A percentile compares a stretch with the other conserved stretches of the same genome.
Conservation (phyloP, 768 basidiomycete genomes). For the Mycena capillaripes region DNA sequence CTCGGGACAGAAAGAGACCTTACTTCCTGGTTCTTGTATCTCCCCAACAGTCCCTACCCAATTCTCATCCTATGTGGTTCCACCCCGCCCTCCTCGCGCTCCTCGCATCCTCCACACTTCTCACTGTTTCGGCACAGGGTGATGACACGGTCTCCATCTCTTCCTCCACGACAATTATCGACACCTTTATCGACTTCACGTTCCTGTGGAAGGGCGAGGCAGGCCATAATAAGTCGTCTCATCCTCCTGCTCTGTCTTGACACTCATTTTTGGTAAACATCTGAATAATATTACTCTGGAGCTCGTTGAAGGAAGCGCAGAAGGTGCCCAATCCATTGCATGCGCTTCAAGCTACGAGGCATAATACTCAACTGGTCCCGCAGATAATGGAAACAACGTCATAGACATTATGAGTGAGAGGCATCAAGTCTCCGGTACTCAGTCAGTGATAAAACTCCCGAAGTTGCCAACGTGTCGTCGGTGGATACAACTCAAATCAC, state of each 20-base stretch:
- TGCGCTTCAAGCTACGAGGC: background rate
- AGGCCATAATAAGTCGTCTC: background rate
- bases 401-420: too few relatives aligned
- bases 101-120: background rate
- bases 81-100: background rate
- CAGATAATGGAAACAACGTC: background rate
- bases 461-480: constrained; percentile 7
- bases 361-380: background rate
- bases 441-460: background rate
- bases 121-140: constrained; percentile 4
- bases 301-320: constrained; percentile 5
- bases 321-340: background rate
- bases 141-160: constrained; percentile 4
- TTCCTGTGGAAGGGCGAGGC: background rate
- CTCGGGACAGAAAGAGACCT: too few relatives aligned
- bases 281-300: constrained; percentile 5
- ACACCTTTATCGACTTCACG: constrained; percentile 1
- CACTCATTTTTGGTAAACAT: background rate
- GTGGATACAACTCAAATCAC: background rate
- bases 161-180: background rate
- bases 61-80: constrained; percentile 9
- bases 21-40: too few relatives aligned
- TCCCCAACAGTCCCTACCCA: too few relatives aligned
- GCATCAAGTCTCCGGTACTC: too few relatives aligned
- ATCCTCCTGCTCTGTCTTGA: background rate